Percentiles rank a stretch among this genome's conserved stretches.
Conservation (phyloP, 1,284 basidiomycete species). For the Puccinia polysora region DNA sequence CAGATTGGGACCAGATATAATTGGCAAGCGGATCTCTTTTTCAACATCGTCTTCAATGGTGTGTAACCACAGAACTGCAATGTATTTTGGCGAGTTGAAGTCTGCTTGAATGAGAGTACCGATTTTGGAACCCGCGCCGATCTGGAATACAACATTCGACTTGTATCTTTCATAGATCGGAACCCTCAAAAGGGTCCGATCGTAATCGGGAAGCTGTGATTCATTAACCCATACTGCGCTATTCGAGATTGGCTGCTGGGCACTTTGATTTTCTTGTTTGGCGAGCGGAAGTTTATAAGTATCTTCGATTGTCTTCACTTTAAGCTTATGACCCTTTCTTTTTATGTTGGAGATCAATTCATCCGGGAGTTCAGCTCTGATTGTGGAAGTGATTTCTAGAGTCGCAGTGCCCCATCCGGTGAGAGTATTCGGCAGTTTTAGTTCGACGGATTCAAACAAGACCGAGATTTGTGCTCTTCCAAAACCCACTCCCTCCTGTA, state of each 20-base stretch:
- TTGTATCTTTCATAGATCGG: conserved; percentile 52
- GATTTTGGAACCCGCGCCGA: conserved; percentile 45
- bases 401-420: conserved; percentile 72
- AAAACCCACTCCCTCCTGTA: conserved; percentile 65
- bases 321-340: conserved; percentile 50
- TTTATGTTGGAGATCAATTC: conserved; percentile 45
- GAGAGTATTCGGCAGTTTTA: conserved; percentile 61
- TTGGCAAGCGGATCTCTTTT: conserved; percentile 24
- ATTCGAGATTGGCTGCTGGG: neutral
- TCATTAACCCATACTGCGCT: conserved; percentile 26
- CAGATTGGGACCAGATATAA: conserved; percentile 22
- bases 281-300: conserved; percentile 48
- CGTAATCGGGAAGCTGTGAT: conserved; percentile 14
- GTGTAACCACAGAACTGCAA: conserved; percentile 27
- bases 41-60: conserved; percentile 36
- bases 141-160: conserved; percentile 50
- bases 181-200: conserved; percentile 49
- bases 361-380: conserved; percentile 43
- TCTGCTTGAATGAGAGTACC: conserved; percentile 11
- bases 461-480: conserved; percentile 58
- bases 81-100: conserved; percentile 2
- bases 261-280: too few relatives aligned
- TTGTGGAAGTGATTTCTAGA: conserved; percentile 58
- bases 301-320: conserved; percentile 49
- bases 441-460: conserved; percentile 59